A percentile compares a stretch with the other conserved stretches of the same genome.
Evolutionary conservation across 2,329 filamentous ascomycete species (phyloP).

Genomic region (Ustilaginoidea virens): DNA sequence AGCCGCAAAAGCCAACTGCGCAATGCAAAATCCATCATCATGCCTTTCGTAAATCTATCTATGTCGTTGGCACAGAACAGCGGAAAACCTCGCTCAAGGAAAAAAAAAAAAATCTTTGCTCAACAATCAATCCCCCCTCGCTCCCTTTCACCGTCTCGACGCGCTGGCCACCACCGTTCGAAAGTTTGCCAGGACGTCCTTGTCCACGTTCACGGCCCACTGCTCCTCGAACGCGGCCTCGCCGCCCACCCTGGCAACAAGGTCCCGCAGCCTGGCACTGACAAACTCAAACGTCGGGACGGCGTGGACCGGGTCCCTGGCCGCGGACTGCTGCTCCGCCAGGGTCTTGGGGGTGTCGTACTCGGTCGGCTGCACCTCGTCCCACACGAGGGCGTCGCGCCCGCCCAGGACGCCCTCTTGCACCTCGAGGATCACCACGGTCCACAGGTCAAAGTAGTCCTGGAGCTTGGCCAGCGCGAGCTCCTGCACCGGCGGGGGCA

Average conservation of each 20-base stretch:
- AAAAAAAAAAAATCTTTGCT: too few species aligned
- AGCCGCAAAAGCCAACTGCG: too few species aligned
- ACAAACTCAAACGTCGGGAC: constrained; percentile 51
- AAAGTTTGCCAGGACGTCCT: constrained; percentile 54
- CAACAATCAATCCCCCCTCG: not conserved
- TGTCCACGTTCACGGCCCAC: constrained; percentile 62
- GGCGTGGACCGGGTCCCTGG: constrained; percentile 51
- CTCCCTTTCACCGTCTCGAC: constrained; percentile 5
- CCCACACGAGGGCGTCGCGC: constrained; percentile 36
- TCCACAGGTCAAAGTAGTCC: constrained; percentile 64
- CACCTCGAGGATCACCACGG: constrained; percentile 49
- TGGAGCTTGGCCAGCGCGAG: constrained; percentile 49
- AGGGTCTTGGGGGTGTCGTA: constrained; percentile 42
- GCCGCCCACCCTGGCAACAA: constrained; percentile 47
- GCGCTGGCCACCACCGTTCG: constrained; percentile 12
- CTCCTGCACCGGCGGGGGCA: constrained; percentile 39
- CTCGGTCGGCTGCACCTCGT: constrained; percentile 24
- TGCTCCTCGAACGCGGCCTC: constrained; percentile 49
- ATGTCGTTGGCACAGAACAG: too few species aligned
- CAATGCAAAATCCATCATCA: too few species aligned
- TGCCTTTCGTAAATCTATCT: too few species aligned
- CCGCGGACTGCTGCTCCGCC: constrained; percentile 34
- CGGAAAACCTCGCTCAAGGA: too few species aligned
- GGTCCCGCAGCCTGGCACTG: constrained; percentile 39
- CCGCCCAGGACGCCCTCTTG: constrained; percentile 40